phyloP scores from a whole-genome alignment of 2,329 filamentous ascomycete genomes.

The Microcera coccophila region DNA sequence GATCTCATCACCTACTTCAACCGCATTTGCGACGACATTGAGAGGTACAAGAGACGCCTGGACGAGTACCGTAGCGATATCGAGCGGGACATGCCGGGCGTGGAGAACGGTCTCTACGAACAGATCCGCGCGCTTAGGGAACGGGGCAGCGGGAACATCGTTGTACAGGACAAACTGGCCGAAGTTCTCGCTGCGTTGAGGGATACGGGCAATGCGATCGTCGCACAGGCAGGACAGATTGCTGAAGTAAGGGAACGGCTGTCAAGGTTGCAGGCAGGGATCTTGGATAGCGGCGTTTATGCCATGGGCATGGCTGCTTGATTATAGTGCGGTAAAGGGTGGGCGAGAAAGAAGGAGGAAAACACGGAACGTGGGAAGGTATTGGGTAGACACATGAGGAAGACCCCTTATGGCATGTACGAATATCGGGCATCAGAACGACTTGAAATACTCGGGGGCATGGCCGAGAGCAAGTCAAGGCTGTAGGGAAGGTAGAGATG shows the following conservation, averaged over 20 bases:
- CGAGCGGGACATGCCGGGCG: conserved; percentile 46
- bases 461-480: not conserved
- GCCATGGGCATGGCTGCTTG: conserved; percentile 31
- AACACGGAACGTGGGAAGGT: not conserved
- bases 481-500: not conserved
- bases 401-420: conserved; percentile 25
- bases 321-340: not conserved
- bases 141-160: conserved; percentile 27
- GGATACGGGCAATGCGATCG: conserved; percentile 39
- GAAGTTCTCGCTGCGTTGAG: conserved; percentile 37
- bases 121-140: conserved; percentile 38
- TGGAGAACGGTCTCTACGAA: conserved; percentile 45
- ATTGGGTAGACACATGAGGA: conserved; percentile 3
- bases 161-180: conserved; percentile 37
- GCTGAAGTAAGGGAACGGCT: conserved; percentile 41
- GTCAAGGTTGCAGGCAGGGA: conserved; percentile 39
- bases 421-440: conserved; percentile 19
- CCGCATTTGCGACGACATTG: conserved; percentile 41
- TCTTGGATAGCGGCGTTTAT: conserved; percentile 37
- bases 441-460: conserved; percentile 2
- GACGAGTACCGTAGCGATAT: conserved; percentile 45
- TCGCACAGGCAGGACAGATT: conserved; percentile 41
- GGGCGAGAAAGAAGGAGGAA: conserved; percentile 2
- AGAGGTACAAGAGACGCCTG: conserved; percentile 41
- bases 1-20: conserved; percentile 45